These are phyloP conservation scores for Eucalyptus albens DNA, from an alignment of 345 rosid genomes.

Conservation along the genomic window DNA sequence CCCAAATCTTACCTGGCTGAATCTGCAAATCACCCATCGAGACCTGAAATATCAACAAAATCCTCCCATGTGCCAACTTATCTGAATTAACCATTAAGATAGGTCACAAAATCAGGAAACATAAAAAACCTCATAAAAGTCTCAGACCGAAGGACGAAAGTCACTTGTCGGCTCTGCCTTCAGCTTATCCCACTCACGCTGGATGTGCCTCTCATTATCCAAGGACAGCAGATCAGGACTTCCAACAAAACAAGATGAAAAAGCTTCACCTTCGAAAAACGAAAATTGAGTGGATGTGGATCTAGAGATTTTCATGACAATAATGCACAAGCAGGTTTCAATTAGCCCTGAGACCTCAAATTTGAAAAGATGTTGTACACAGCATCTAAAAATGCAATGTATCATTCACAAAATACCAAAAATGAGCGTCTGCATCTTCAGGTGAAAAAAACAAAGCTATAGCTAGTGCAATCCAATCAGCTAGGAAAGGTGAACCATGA, in stretches of 20 bases:
- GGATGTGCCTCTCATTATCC: neutral
- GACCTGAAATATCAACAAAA: neutral
- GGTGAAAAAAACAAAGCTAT: neutral
- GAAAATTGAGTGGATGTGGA: neutral
- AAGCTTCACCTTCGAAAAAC: neutral
- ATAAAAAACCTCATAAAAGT: neutral
- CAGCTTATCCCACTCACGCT: neutral
- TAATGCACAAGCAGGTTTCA: neutral
- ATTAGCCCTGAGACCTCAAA: neutral
- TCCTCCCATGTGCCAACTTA: neutral
- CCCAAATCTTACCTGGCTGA: neutral
- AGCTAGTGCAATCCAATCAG: neutral
- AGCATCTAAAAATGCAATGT: neutral
- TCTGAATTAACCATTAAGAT: neutral
- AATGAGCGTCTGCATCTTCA: neutral
- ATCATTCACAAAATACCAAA: neutral
- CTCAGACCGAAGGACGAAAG: neutral
- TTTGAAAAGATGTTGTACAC: neutral
- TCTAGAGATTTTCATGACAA: neutral
- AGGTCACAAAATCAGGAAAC: neutral
- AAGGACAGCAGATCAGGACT: neutral
- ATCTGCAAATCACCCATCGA: neutral
- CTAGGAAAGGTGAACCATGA: neutral
- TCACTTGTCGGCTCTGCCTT: neutral
- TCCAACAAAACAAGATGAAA: neutral